Evolutionary conservation across 306 rosid genomes (phyloP).

Genomic region (Vigna mungo): DNA sequence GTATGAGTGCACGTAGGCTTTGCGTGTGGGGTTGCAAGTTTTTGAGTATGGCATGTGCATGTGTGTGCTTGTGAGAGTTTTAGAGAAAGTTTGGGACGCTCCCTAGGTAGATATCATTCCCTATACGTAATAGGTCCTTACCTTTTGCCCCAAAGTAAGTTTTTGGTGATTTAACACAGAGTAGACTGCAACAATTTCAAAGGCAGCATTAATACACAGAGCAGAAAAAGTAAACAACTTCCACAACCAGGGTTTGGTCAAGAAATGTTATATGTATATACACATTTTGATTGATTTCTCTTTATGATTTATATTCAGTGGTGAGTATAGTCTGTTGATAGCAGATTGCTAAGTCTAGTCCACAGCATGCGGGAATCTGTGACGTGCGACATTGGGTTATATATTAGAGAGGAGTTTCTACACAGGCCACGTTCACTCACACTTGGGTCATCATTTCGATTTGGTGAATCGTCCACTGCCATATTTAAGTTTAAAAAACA

Average conservation of each 20-base stretch:
- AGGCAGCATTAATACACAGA: slow-evolving; percentile 29
- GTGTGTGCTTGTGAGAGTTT: slow-evolving; percentile 31
- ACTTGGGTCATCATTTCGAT: slow-evolving; percentile 41
- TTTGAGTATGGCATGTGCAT: slow-evolving; percentile 61
- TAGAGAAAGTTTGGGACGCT: slow-evolving; percentile 46
- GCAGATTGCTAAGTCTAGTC: background rate
- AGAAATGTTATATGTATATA: background rate
- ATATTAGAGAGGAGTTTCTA: slow-evolving; percentile 21
- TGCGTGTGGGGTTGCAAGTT: slow-evolving; percentile 74
- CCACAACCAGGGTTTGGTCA: slow-evolving; percentile 5
- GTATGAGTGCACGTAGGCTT: slow-evolving; percentile 79
- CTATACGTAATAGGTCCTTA: slow-evolving; percentile 52
- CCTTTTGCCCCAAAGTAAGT: slow-evolving; percentile 52
- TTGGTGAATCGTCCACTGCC: slow-evolving; percentile 39
- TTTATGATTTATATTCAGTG: background rate
- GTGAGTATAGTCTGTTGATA: slow-evolving; percentile 6
- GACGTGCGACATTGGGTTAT: slow-evolving; percentile 40
- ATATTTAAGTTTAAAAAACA: slow-evolving; percentile 14
- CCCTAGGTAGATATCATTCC: slow-evolving; percentile 67
- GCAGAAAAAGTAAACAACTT: slow-evolving; percentile 14
- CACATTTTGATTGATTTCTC: background rate
- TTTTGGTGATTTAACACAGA: slow-evolving; percentile 51
- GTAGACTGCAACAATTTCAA: slow-evolving; percentile 51
- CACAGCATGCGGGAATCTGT: slow-evolving; percentile 45
- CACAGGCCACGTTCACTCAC: slow-evolving; percentile 32